phyloP scores from a whole-genome alignment of 2,329 filamentous ascomycete genomes.

The Bipolaris bicolor region DNA sequence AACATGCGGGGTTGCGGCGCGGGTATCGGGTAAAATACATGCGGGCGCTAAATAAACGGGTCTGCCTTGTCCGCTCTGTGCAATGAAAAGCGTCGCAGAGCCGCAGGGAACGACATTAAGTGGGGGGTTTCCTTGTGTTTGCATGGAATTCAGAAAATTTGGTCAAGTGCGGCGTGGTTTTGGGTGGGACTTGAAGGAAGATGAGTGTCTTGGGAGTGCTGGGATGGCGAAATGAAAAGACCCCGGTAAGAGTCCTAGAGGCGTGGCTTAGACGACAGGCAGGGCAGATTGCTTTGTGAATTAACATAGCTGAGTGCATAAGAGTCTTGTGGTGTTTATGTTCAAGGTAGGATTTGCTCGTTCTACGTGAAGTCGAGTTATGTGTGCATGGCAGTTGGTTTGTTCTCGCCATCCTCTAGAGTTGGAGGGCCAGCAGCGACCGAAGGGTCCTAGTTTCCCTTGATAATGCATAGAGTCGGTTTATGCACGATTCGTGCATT shows the following conservation, averaged over 20 bases:
- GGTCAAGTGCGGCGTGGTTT: slow-evolving; percentile 1
- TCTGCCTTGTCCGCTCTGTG: slow-evolving; percentile 6
- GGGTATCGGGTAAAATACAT: slow-evolving; percentile 15
- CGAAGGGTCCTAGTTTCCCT: too few relatives aligned
- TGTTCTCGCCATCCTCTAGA: too few relatives aligned
- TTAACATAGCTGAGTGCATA: background rate
- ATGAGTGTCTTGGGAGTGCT: background rate
- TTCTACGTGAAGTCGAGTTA: background rate
- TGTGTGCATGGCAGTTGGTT: background rate
- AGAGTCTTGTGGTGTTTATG: background rate
- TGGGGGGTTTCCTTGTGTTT: background rate
- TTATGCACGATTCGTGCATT: too few relatives aligned
- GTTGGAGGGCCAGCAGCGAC: too few relatives aligned
- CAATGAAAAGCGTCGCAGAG: slow-evolving; percentile 7
- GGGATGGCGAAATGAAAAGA: background rate
- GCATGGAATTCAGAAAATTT: background rate
- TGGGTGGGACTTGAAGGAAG: background rate
- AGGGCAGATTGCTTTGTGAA: background rate
- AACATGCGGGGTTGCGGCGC: slow-evolving; percentile 19
- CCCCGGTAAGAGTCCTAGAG: background rate
- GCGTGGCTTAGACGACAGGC: background rate
- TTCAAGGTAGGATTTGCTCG: background rate
- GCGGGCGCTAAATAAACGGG: slow-evolving; percentile 4
- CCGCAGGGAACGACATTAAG: background rate
- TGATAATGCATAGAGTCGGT: too few relatives aligned